Base-by-base conservation (phyloP, 2,329 filamentous ascomycete genomes). In the Calonectria pseudoturangicola region DNA sequence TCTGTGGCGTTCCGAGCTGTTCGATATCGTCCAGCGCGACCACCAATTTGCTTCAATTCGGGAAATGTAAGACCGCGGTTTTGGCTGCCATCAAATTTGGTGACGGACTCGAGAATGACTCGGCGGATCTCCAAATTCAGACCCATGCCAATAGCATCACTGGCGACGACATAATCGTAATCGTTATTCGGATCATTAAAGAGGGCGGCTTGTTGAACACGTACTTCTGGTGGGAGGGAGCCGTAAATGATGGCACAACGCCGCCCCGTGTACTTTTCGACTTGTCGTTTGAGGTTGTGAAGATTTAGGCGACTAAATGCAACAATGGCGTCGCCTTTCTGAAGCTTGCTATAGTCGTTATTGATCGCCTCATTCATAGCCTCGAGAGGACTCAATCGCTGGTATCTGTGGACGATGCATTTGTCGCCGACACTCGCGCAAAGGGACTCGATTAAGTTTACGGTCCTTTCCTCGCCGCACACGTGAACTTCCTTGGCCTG, bases 161-260 rank as follows among this genome's bases (percentile, higher is more conserved):
- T 98, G 10, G 97, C 97, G 30, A 97, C 96, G 7, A 99, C 88
- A 78, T 92, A 97, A 82, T 99, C 97, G 81, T 98, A 99, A 72
- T 98, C 96, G 82, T 97, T 99, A 81, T 98, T 85, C 0, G 95
- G 96, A 75, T 98, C 94, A 81, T 99, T 99, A 88, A 99, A 99
- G 0, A 98, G 88, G 18, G 92, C 92, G 0, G 97, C 97, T 85
- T 99, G 97, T 81, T 96, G 92, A 3, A 95, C 95, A 74, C 97
- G 91, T 48, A 96, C 98, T 83, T 99, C 97, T 1, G 97, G 96
- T 0, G 97, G 97, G 51, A 99, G 84, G 64, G 93, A 93, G 47
- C 97, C 97, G 82, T 99, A 99, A 2, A 99, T 94, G 68, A 98
- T 94, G 56, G 97, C 97, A 77, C 95, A 97, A 65, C 95, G 93